Base-by-base conservation (phyloP, 768 basidiomycete species). In the Nevesoporus exiguus region DNA sequence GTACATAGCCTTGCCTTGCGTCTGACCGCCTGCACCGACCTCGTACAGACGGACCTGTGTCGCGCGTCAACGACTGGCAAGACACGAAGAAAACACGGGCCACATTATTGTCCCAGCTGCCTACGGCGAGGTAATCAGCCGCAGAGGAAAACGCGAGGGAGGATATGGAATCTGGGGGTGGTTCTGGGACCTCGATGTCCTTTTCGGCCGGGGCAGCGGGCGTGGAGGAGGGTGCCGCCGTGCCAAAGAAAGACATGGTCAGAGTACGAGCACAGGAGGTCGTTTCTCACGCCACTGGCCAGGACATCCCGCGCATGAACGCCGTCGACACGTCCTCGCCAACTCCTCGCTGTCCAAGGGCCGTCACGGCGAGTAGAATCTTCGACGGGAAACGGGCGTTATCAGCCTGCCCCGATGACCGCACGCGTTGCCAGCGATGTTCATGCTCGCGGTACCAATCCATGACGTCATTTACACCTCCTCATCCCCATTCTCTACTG, bases 91-190 rank as follows among this genome's bases (percentile, higher is more conserved):
- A 17, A 24, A 33, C 3, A 27, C 22, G 42, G 51, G 17, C 40
- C 60, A 93, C 94, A 71, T 90, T 90, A 67, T 93, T 94, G 66
- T 91, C 90, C 96, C 96, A 98, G 61, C 87, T 89, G 51, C 85
- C 93, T 13, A 95, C 94, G 9, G 95, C 93, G 24, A 98, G 80
- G 66, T 91, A 90, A 66, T 96, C 92, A 9, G 88, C 88, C 17
- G 83, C 85, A 7, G 88, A 82, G 0, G 90, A 93, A 74, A 95
- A 98, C 1, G 88, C 73, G 47, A 98, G 71, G 3, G 84, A 82
- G 2, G 93, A 95, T 56, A 96, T 90, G 13, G 91, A 92, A 67
- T 98, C 96, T 9, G 82, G 67, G 4, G 93, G 93, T 0, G 90
- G 87, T 54, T 93, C 86, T 7, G 77, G 68, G 45, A 96, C 81